Base-by-base conservation (phyloP, 352 stramenopile species). In the Phytophthora pini region DNA sequence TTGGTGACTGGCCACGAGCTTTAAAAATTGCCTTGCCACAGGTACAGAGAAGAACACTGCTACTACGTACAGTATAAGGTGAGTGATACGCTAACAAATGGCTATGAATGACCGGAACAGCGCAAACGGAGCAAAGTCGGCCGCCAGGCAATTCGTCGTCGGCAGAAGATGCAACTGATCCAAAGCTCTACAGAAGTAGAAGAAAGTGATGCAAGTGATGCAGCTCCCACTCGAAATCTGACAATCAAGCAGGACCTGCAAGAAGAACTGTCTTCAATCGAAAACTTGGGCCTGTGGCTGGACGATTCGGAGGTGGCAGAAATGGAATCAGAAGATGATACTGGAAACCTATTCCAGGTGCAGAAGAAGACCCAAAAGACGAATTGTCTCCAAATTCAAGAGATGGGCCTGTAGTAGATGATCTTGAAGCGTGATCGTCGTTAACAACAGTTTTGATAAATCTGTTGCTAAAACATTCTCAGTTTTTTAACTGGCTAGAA, bases 21-120 rank as follows among this genome's bases (percentile, higher is more conserved):
- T 64, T 93, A 17, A 72, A 77, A 2, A 57, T 77, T 43, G 72
- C 74, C 13, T 54, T 93, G 13, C 84, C 84, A 40, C 68, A 84
- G 79, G 83, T 92, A 63, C 13, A 51, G 40, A 32, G 36, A 24
- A 12, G 38, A 41, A 9, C 8, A 3, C 11, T 20, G 3, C 1
- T 41, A 27, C 10, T 41, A 12, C 5, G 39, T 17, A 22, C 55
- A 13, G 22, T 22, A 49, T 17, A 13, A 17, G 56, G 45, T 17
- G 17, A 17, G 56, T 40, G 13, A 31, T 22, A 29, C 27, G 5
- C 49, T 64, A 52, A 60, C 45, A 3, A 9, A 31, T 67, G 3
- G 12, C 22, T 24, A 15, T 46, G 12, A 13, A 41, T 66, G 9
- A n/a, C 27, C 46, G 15, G 11, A 22, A 31, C 48, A 86, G 79